Evolutionary conservation across 2,329 filamentous ascomycete species (phyloP).

Genomic region (Ophiostoma tasmaniense): DNA sequence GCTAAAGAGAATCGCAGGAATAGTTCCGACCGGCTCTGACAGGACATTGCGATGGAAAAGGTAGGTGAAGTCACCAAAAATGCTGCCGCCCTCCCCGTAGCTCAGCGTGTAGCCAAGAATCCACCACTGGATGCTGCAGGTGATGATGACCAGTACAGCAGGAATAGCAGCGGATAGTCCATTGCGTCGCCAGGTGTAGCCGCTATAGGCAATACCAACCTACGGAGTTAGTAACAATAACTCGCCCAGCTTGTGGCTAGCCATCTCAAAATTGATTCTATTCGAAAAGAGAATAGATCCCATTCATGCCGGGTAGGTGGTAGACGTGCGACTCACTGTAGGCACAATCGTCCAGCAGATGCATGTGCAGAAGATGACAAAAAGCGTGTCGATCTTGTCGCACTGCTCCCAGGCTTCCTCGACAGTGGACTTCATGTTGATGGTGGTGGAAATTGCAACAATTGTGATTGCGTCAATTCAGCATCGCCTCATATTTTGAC

Average conservation of each 20-base stretch:
- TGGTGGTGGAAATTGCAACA: background rate
- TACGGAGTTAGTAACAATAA: background rate
- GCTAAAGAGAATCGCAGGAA: conserved; percentile 87
- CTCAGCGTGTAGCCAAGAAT: conserved; percentile 97
- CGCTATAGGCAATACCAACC: conserved; percentile 17
- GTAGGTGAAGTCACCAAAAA: conserved; percentile 71
- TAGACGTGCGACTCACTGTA: background rate
- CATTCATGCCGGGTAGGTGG: too few species aligned
- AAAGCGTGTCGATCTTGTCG: conserved; percentile 14
- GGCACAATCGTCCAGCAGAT: conserved; percentile 18
- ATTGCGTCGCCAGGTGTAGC: conserved; percentile 17
- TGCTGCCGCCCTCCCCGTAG: conserved; percentile 76
- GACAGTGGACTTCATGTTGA: background rate
- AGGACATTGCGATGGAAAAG: conserved; percentile 82
- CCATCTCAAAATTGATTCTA: too few species aligned
- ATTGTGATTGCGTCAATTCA: background rate
- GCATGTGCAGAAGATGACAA: conserved; percentile 14
- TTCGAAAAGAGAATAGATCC: too few species aligned
- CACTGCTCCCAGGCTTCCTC: conserved; percentile 4
- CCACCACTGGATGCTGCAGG: conserved; percentile 96
- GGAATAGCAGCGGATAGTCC: conserved; percentile 27
- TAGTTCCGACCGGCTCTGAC: conserved; percentile 82
- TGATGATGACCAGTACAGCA: conserved; percentile 75
- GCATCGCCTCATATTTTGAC: background rate
- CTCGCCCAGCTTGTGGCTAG: too few species aligned